Percentiles rank a stretch among this genome's conserved stretches.
phyloP scores from a whole-genome alignment of 768 basidiomycete species.

The Boletus subparvulus region DNA sequence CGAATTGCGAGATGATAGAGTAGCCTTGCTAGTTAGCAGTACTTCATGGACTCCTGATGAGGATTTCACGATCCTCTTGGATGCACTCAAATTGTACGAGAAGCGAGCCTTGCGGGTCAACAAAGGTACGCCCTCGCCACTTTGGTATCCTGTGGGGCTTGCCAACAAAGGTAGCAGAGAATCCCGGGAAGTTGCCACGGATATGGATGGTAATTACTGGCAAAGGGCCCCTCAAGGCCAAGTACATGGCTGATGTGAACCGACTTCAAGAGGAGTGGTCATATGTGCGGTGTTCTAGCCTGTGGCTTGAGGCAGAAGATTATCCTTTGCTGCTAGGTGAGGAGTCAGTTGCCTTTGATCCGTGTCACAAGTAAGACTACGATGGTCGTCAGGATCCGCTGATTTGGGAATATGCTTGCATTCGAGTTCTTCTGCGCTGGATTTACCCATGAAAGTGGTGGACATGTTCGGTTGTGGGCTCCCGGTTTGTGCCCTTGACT shows the following conservation, averaged over 20 bases:
- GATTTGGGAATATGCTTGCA: constrained; percentile 92
- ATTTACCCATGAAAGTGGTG: constrained; percentile 98
- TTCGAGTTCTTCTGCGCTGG: constrained; percentile 83
- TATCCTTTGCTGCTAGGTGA: constrained; percentile 85
- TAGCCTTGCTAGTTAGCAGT: constrained; percentile 85
- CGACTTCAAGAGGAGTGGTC: constrained; percentile 63
- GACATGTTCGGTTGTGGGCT: constrained; percentile 99
- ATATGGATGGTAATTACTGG: constrained; percentile 87
- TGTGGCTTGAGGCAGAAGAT: constrained; percentile 89
- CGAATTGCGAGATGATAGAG: constrained; percentile 64
- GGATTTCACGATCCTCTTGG: constrained; percentile 83
- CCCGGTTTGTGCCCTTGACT: constrained; percentile 89
- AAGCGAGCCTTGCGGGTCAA: constrained; percentile 42
- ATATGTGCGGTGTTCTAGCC: constrained; percentile 73
- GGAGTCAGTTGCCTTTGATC: constrained; percentile 7
- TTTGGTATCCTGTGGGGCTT: background rate
- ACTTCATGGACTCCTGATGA: constrained; percentile 99
- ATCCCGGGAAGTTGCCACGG: constrained; percentile 55
- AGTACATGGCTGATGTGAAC: constrained; percentile 72
- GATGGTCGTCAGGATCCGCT: constrained; percentile 64
- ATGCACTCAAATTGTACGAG: constrained; percentile 74
- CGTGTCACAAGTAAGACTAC: background rate
- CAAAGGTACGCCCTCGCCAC: constrained; percentile 5
- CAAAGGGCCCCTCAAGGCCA: constrained; percentile 73
- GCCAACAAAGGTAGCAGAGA: constrained; percentile 9